These are phyloP conservation scores for Speleostelium caveatum DNA, from an alignment of 78 protist genomes.

Conservation along the genomic window DNA sequence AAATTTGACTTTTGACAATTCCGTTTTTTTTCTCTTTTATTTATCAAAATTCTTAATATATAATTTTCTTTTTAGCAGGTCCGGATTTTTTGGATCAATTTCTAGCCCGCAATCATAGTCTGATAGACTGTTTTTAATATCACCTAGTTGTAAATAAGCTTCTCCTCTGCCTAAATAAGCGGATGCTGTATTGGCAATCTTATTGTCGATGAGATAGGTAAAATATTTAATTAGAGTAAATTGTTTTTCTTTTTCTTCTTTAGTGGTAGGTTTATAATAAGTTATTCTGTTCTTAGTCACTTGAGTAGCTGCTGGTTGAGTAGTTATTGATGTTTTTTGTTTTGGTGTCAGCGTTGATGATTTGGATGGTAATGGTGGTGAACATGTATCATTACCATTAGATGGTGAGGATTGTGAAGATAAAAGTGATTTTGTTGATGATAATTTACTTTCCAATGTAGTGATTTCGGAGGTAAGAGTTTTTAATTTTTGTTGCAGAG, in stretches of 20 bases:
- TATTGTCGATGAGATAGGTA: slow-evolving; percentile 24
- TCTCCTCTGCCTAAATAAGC: slow-evolving; percentile 35
- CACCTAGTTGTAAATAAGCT: slow-evolving; percentile 24
- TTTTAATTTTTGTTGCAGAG: not conserved
- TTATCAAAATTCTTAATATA: too few relatives aligned
- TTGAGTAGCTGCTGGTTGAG: not conserved
- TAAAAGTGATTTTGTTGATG: slow-evolving; percentile 12
- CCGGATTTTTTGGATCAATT: slow-evolving; percentile 6
- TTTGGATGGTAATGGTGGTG: not conserved
- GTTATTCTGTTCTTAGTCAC: not conserved
- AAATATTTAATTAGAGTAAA: slow-evolving; percentile 1
- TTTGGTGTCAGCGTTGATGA: not conserved
- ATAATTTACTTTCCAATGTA: slow-evolving; percentile 1
- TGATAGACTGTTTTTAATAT: not conserved
- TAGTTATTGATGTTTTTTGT: not conserved
- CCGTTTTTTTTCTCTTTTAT: too few relatives aligned
- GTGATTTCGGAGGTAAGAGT: not conserved
- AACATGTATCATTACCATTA: not conserved
- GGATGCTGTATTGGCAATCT: slow-evolving; percentile 10
- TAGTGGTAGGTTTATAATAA: slow-evolving; percentile 1
- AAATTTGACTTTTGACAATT: too few relatives aligned
- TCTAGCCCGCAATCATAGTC: slow-evolving; percentile 15
- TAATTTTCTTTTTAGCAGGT: slow-evolving; percentile 11
- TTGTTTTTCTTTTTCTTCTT: not conserved
- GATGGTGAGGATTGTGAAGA: not conserved